phyloP scores from a whole-genome alignment of 1,139 yeast species.

The Yueomyces sp. region DNA sequence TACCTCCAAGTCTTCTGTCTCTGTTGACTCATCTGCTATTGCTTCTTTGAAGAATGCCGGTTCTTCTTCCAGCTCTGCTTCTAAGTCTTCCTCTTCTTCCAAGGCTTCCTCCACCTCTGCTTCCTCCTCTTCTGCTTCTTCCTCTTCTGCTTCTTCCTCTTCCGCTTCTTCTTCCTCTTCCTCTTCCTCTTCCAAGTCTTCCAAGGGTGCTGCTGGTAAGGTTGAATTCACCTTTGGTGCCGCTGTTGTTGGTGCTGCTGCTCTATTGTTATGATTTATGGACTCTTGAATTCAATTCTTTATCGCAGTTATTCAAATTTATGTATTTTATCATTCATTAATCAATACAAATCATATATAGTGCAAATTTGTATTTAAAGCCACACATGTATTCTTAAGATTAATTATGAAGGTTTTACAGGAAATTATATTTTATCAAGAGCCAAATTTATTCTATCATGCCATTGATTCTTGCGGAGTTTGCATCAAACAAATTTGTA shows the following conservation, averaged over 20 bases:
- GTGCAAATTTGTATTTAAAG: too few relatives aligned
- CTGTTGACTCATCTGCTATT: neutral
- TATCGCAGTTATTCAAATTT: too few relatives aligned
- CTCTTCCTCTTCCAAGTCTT: slow-evolving; percentile 2
- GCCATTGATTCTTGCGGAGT: too few relatives aligned
- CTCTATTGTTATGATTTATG: slow-evolving; percentile 1
- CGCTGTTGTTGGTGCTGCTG: slow-evolving; percentile 2
- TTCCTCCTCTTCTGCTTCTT: slow-evolving; percentile 5
- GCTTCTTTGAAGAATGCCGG: neutral
- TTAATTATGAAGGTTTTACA: too few relatives aligned
- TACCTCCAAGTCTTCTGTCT: slow-evolving; percentile 4
- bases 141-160: neutral
- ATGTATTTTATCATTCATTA: too few relatives aligned
- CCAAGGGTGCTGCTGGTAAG: slow-evolving; percentile 1
- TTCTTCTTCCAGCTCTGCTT: neutral
- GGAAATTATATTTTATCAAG: too few relatives aligned
- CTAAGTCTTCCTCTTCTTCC: slow-evolving; percentile 9
- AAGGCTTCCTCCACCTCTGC: slow-evolving; percentile 4
- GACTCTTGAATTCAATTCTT: too few relatives aligned
- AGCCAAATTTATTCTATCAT: too few relatives aligned
- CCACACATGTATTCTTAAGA: too few relatives aligned
- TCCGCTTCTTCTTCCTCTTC: slow-evolving; percentile 4
- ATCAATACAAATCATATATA: too few relatives aligned
- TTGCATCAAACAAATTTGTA: too few relatives aligned
- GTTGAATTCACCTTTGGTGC: slow-evolving; percentile 5